Evolutionary conservation across 306 rosid genomes (phyloP).

Genomic region (Sicyos baderoa): DNA sequence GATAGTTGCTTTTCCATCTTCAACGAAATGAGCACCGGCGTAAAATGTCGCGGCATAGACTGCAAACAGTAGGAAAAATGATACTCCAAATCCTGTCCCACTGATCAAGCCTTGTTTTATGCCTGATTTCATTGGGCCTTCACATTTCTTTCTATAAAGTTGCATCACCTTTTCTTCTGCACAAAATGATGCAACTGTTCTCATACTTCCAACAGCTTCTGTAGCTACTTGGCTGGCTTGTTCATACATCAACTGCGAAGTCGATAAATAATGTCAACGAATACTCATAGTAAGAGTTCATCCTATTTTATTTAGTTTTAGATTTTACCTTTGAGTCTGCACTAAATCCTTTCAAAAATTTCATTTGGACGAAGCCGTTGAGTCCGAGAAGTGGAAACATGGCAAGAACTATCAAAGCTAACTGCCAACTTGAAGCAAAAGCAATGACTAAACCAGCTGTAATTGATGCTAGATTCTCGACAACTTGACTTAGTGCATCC

Average conservation of each 20-base stretch:
- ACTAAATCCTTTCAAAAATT: slow-evolving; percentile 51
- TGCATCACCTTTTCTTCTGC: slow-evolving; percentile 80
- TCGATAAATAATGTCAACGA: slow-evolving; percentile 10
- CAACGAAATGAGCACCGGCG: slow-evolving; percentile 50
- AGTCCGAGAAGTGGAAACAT: slow-evolving; percentile 46
- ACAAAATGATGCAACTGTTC: slow-evolving; percentile 75
- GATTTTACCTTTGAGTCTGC: slow-evolving; percentile 56
- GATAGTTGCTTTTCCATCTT: slow-evolving; percentile 39
- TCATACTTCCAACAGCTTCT: slow-evolving; percentile 70
- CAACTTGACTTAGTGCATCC: slow-evolving; percentile 59
- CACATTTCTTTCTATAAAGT: slow-evolving; percentile 53
- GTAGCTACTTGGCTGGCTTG: slow-evolving; percentile 76
- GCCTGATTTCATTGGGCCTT: slow-evolving; percentile 50
- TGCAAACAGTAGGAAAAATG: slow-evolving; percentile 36
- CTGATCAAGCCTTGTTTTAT: slow-evolving; percentile 49
- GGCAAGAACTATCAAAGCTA: slow-evolving; percentile 48
- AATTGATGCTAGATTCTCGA: slow-evolving; percentile 42
- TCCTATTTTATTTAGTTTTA: not conserved
- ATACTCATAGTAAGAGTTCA: not conserved
- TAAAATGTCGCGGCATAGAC: slow-evolving; percentile 48
- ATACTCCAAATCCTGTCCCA: slow-evolving; percentile 51
- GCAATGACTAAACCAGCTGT: slow-evolving; percentile 54
- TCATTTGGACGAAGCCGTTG: slow-evolving; percentile 46
- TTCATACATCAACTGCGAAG: slow-evolving; percentile 56
- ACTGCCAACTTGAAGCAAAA: slow-evolving; percentile 57